A percentile compares a stretch with the other conserved stretches of the same genome.
Evolutionary conservation across 1,284 basidiomycete species (phyloP).

Genomic region (Porodaedalea pini): DNA sequence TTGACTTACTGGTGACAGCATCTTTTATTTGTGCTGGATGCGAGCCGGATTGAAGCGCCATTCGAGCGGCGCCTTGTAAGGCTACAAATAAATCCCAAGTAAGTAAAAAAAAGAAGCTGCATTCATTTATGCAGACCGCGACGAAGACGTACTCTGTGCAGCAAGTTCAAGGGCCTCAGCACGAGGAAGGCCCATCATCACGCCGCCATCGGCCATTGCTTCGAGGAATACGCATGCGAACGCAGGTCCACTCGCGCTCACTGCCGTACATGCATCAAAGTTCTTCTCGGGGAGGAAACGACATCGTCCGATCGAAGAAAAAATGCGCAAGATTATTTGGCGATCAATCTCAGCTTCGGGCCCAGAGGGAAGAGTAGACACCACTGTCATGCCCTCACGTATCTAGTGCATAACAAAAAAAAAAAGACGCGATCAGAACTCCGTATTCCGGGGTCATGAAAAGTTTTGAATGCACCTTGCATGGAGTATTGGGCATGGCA

Average conservation of each 20-base stretch:
- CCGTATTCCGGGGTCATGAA: neutral
- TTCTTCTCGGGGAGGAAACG: slow-evolving; percentile 95
- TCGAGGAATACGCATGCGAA: slow-evolving; percentile 97
- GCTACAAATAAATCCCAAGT: slow-evolving; percentile 45
- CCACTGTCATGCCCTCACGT: slow-evolving; percentile 94
- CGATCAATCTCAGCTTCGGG: slow-evolving; percentile 55
- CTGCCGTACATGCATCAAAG: slow-evolving; percentile 97
- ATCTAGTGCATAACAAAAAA: slow-evolving; percentile 52
- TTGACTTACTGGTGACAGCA: slow-evolving; percentile 85
- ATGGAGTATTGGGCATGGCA: slow-evolving; percentile 99
- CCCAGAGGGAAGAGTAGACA: slow-evolving; percentile 65
- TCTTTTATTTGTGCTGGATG: slow-evolving; percentile 99
- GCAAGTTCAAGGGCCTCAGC: slow-evolving; percentile 93
- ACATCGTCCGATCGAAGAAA: slow-evolving; percentile 91
- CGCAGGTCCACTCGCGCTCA: slow-evolving; percentile 94
- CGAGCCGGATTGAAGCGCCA: slow-evolving; percentile 84
- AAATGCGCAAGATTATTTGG: slow-evolving; percentile 85
- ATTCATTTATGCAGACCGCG: neutral
- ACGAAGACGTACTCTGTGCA: slow-evolving; percentile 75
- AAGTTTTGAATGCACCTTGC: slow-evolving; percentile 60
- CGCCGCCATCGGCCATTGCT: slow-evolving; percentile 98
- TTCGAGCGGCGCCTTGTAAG: slow-evolving; percentile 94
- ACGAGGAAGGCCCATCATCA: slow-evolving; percentile 99
- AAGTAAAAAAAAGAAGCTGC: slow-evolving; percentile 9
- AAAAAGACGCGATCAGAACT: neutral